Percentiles rank a stretch among this genome's conserved stretches.
Conservation (phyloP, 345 rosid genomes). For the Ricinus communis region DNA sequence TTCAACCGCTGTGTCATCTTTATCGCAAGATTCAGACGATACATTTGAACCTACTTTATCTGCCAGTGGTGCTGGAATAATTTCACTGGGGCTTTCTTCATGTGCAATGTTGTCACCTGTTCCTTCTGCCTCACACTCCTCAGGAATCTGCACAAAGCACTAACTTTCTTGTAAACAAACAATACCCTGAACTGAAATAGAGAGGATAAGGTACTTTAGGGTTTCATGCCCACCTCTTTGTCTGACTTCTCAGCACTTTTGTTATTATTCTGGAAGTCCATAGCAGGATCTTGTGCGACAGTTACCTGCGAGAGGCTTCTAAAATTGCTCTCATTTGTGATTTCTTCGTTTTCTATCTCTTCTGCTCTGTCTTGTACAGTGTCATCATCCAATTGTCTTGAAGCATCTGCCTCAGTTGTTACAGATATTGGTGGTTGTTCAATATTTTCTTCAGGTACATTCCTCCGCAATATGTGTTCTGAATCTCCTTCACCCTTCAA, state of each 20-base stretch:
- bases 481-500: not conserved
- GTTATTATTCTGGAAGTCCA: constrained; percentile 16
- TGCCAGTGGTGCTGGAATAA: constrained; percentile 1
- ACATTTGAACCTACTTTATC: constrained; percentile 15
- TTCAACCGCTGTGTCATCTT: constrained; percentile 17
- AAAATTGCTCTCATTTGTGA: not conserved
- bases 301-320: constrained; percentile 7
- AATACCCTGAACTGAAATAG: not conserved
- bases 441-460: constrained; percentile 5
- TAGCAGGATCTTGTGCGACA: constrained; percentile 4
- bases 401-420: not conserved
- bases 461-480: not conserved
- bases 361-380: constrained; percentile 10
- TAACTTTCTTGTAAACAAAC: not conserved
- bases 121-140: not conserved
- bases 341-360: constrained; percentile 16
- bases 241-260: constrained; percentile 1
- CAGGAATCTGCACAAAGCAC: not conserved
- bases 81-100: constrained; percentile 6
- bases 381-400: not conserved
- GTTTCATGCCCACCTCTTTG: constrained; percentile 18
- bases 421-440: not conserved
- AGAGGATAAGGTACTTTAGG: not conserved
- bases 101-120: not conserved
- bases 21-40: constrained; percentile 3